These are phyloP conservation scores for Clavariopsis aquatica DNA, from an alignment of 495 filamentous ascomycete species.

Conservation along the genomic window DNA sequence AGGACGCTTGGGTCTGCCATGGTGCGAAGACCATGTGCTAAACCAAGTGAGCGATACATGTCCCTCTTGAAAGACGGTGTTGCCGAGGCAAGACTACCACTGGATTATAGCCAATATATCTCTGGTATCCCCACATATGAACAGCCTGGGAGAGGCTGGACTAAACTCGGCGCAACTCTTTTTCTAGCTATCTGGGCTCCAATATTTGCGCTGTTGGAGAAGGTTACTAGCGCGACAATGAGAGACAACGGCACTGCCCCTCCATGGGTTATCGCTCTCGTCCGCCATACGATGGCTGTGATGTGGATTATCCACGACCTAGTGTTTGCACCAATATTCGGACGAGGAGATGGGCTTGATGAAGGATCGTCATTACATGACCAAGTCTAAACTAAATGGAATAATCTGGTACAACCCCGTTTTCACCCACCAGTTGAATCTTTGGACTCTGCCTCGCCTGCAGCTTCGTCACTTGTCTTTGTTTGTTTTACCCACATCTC, in stretches of 20 bases:
- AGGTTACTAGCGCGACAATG: conserved; percentile 4
- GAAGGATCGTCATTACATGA: background rate
- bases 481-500: conserved; percentile 31
- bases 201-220: conserved; percentile 1
- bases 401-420: no score
- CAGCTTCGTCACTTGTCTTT: background rate
- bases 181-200: conserved; percentile 10
- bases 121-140: background rate
- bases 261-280: conserved; percentile 1
- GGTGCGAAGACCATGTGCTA: background rate
- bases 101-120: conserved; percentile 4
- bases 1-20: conserved; percentile 10
- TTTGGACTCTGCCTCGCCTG: no score
- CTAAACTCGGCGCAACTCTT: background rate
- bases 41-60: conserved; percentile 13
- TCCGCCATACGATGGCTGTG: background rate
- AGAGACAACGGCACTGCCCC: conserved; percentile 1
- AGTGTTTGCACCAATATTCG: conserved; percentile 12
- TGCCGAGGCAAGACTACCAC: background rate
- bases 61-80: conserved; percentile 4
- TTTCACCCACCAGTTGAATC: no score
- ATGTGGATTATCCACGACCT: conserved; percentile 14
- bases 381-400: no score
- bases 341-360: conserved; percentile 12
- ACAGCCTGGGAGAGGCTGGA: background rate